Evolutionary conservation across 2,329 filamentous ascomycete species (phyloP).

Genomic region (Colletotrichum cuscutae): DNA sequence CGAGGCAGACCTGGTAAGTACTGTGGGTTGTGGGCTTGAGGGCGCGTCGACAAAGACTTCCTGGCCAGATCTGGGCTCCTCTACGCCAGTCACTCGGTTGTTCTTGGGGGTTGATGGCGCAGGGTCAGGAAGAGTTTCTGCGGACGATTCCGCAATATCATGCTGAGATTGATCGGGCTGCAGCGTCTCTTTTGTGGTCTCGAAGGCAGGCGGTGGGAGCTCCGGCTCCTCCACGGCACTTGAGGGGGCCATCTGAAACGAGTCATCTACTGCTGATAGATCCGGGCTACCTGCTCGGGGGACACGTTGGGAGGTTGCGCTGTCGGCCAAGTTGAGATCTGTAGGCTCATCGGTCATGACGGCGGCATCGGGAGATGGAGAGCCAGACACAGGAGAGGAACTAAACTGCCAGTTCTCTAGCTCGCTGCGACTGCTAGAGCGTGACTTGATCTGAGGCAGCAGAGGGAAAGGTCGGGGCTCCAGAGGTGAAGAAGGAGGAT

Average conservation of each 20-base stretch:
- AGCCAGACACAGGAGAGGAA: constrained; percentile 66
- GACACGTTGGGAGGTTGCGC: constrained; percentile 28
- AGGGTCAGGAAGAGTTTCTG: neutral
- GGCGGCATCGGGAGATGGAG: constrained; percentile 49
- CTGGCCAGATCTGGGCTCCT: constrained; percentile 54
- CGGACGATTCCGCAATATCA: neutral
- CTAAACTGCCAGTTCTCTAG: constrained; percentile 62
- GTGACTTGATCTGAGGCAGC: constrained; percentile 61
- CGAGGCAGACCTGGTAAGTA: constrained; percentile 40
- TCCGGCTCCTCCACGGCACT: constrained; percentile 37
- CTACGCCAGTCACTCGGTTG: constrained; percentile 36
- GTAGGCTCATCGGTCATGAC: constrained; percentile 31
- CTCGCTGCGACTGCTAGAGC: constrained; percentile 53
- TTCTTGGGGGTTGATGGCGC: constrained; percentile 32
- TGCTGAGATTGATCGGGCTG: neutral
- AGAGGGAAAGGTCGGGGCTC: constrained; percentile 64
- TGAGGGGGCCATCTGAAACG: constrained; percentile 40
- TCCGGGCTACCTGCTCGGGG: constrained; percentile 21
- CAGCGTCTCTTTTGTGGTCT: neutral
- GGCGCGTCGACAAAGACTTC: constrained; percentile 63
- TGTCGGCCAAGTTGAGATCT: constrained; percentile 28
- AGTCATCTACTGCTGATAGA: constrained; percentile 26
- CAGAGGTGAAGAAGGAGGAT: constrained; percentile 69
- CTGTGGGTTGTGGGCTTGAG: constrained; percentile 51
- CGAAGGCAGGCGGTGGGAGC: constrained; percentile 22